These are phyloP conservation scores for Geum urbanum DNA, from an alignment of 306 rosid genomes.

Conservation along the genomic window DNA sequence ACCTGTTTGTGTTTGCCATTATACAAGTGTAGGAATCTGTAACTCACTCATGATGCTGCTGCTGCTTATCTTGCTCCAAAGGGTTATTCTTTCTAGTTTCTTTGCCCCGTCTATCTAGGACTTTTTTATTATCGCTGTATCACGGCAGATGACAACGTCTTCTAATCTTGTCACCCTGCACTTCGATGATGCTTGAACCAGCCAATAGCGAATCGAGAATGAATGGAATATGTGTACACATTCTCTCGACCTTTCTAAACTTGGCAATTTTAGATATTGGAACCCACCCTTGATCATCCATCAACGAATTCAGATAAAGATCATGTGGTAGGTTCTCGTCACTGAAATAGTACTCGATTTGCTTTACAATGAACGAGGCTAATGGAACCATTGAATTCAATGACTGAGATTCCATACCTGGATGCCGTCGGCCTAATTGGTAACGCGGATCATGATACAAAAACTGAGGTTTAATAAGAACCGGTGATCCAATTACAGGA, in stretches of 20 bases:
- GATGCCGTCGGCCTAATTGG: background rate
- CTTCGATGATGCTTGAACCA: background rate
- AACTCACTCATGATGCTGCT: too few species aligned
- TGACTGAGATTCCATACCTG: background rate
- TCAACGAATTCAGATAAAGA: background rate
- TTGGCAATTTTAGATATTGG: background rate
- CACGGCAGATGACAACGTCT: background rate
- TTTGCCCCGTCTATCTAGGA: too few species aligned
- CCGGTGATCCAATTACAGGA: background rate
- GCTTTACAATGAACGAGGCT: background rate
- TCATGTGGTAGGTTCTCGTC: background rate
- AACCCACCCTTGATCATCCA: background rate
- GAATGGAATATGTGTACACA: background rate
- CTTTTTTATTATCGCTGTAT: too few species aligned
- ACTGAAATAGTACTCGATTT: background rate
- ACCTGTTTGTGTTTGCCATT: too few species aligned
- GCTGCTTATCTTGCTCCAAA: too few species aligned
- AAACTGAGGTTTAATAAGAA: background rate
- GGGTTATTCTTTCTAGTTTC: too few species aligned
- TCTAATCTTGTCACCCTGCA: background rate
- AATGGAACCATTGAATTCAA: background rate
- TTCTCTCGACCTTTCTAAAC: background rate
- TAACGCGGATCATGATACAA: background rate
- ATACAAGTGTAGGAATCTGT: too few species aligned
- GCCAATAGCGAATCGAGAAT: background rate